Evolutionary conservation across 2,329 filamentous ascomycete species (phyloP).

Genomic region (Apiospora arundinis): DNA sequence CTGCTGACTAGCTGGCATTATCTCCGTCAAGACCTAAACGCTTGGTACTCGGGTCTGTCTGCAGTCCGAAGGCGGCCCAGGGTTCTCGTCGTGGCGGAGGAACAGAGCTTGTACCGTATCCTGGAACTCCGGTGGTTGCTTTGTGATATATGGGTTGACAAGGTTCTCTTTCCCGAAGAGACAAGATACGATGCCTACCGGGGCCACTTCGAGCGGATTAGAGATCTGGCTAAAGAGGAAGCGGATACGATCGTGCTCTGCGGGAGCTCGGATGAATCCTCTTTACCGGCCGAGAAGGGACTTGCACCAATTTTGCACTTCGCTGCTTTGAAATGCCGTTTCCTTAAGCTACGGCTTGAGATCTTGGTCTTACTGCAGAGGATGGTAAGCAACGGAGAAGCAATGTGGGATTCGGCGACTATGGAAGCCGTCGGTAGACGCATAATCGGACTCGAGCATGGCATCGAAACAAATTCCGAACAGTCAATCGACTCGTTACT

Average conservation of each 20-base stretch:
- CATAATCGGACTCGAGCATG: slow-evolving; percentile 29
- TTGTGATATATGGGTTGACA: slow-evolving; percentile 29
- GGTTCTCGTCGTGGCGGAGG: background rate
- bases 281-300: slow-evolving; percentile 29
- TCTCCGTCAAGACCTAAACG: slow-evolving; percentile 23
- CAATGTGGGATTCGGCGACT: slow-evolving; percentile 26
- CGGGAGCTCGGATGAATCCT: background rate
- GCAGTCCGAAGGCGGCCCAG: background rate
- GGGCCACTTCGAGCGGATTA: slow-evolving; percentile 25
- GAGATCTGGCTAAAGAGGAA: slow-evolving; percentile 27
- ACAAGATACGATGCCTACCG: slow-evolving; percentile 25
- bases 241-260: background rate
- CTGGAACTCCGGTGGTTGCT: slow-evolving; percentile 30
- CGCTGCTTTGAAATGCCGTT: slow-evolving; percentile 31
- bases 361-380: slow-evolving; percentile 22
- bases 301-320: slow-evolving; percentile 29
- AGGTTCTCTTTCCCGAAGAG: slow-evolving; percentile 25
- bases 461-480: slow-evolving; percentile 9
- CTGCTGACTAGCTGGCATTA: slow-evolving; percentile 13
- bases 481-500: background rate
- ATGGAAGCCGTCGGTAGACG: slow-evolving; percentile 26
- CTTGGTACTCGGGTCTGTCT: slow-evolving; percentile 24
- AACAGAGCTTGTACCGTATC: slow-evolving; percentile 9
- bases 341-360: slow-evolving; percentile 26
- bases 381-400: slow-evolving; percentile 24